phyloP scores from a whole-genome alignment of 164 flowering plant genomes.

The Litsea cubeba region DNA sequence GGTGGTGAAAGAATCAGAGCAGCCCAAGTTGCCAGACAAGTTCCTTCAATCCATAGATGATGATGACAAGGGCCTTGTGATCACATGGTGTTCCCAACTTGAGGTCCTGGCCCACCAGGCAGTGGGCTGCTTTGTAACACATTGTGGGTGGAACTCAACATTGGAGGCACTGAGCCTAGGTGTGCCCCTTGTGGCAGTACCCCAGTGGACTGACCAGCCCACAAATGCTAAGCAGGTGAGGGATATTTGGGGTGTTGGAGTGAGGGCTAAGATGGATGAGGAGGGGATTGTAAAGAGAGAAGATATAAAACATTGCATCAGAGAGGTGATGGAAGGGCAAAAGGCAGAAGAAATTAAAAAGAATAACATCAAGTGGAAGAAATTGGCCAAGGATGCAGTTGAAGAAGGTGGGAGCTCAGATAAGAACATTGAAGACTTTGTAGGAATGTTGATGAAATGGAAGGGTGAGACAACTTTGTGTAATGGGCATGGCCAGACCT shows the following conservation, averaged over 20 bases:
- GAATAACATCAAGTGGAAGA: conserved; percentile 13
- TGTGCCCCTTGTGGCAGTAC: conserved; percentile 25
- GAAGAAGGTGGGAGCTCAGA: conserved; percentile 20
- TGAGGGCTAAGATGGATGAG: conserved; percentile 14
- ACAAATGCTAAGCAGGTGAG: conserved; percentile 20
- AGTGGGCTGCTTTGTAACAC: conserved; percentile 29
- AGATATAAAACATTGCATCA: conserved; percentile 9
- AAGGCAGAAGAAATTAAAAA: conserved; percentile 6
- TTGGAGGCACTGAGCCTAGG: conserved; percentile 22
- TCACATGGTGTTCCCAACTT: conserved; percentile 30
- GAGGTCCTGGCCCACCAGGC: conserved; percentile 27
- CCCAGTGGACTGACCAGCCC: conserved; percentile 26
- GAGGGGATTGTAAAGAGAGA: conserved; percentile 14
- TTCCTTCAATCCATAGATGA: conserved; percentile 13
- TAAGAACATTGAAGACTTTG: conserved; percentile 14
- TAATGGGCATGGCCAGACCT: neutral
- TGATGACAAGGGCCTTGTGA: conserved; percentile 23
- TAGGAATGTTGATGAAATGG: neutral
- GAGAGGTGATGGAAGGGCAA: conserved; percentile 20
- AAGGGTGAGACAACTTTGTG: neutral
- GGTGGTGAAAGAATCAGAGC: conserved; percentile 8
- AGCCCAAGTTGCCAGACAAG: conserved; percentile 18
- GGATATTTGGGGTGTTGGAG: conserved; percentile 21
- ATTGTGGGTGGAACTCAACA: conserved; percentile 33
- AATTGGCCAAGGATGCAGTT: conserved; percentile 16